Conservation (phyloP, 441 rosid genomes). For the Pelargonium myrrhifolium region DNA sequence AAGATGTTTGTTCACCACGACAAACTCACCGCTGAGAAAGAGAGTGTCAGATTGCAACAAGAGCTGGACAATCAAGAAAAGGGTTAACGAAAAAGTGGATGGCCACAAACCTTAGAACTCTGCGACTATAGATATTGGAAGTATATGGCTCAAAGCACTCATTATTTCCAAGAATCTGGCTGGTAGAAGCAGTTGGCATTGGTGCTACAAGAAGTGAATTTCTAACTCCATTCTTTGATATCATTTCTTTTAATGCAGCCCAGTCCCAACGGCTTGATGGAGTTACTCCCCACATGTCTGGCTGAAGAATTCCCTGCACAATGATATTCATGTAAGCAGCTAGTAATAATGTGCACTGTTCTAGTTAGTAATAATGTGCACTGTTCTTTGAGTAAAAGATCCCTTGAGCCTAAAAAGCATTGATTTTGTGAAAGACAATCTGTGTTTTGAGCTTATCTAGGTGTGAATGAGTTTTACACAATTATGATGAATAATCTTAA, state of each 20-base stretch:
- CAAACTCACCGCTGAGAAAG: slow-evolving; percentile 72
- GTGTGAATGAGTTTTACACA: no score
- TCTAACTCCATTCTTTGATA: slow-evolving; percentile 63
- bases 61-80: neutral
- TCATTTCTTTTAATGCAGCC: slow-evolving; percentile 48
- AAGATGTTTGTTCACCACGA: slow-evolving; percentile 91
- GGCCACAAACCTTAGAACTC: slow-evolving; percentile 64
- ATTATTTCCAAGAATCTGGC: slow-evolving; percentile 89
- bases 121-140: slow-evolving; percentile 76
- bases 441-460: no score
- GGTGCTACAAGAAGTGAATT: slow-evolving; percentile 84
- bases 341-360: no score
- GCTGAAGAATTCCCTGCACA: slow-evolving; percentile 75
- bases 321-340: slow-evolving; percentile 1
- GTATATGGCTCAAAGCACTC: slow-evolving; percentile 94
- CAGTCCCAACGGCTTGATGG: slow-evolving; percentile 73
- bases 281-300: slow-evolving; percentile 80
- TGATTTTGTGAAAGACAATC: no score
- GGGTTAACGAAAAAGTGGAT: no score
- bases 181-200: slow-evolving; percentile 94
- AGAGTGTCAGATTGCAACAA: neutral
- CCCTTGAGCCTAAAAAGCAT: no score
- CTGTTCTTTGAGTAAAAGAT: no score
- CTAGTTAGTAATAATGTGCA: no score
- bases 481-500: no score